Base-by-base conservation (phyloP, 495 filamentous ascomycete species). In the Apodospora peruviana region DNA sequence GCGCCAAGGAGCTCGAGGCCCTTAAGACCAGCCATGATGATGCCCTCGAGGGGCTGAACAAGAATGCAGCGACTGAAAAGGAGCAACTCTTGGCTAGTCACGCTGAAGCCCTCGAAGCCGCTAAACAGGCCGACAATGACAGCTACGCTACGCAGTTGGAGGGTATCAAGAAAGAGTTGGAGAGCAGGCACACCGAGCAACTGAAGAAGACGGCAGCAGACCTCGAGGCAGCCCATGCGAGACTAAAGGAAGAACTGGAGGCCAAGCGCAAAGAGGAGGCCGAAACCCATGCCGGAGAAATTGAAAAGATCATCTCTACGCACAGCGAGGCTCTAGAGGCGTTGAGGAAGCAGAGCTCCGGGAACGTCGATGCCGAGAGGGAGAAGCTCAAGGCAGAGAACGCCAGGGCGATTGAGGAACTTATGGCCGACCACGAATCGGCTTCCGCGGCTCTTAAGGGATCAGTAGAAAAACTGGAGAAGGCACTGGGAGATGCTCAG, bases 281-380 rank as follows among this genome's bases (percentile, higher is more conserved):
- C 37, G 59, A 47, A 0, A 42, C 51, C 11, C 73, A 79, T 48
- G 65, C 65, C 4, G 56, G 61, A 22, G 76, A 79, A 47, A 50
- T 78, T 7, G 73, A 79, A 55, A 70, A 74, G 53, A 53, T 79
- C 20, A 68, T 73, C 35, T 53, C 63, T 0, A 52, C 63, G 54
- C 64, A 77, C 52, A 62, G 67, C 40, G 68, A 74, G 50, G 65
- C 69, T 21, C 60, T 70, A 22, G 67, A 74, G 52, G 63, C 60
- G 38, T 48, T 62, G 41, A 68, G 63, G 60, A 59, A 59, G 9
- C 64, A 70, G 14, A 53, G 59, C 21, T 55, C 61, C 5, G 47
- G 56, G 24, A 61, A 49, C 11, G 47, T 61, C 24, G 62, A 69
- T 45, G 54, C 62, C 2, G 54, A 62, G 47, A 51, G 72, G 19